phyloP scores from a whole-genome alignment of 192 early-diverging fungal genomes.

The Pilaira anomala region DNA sequence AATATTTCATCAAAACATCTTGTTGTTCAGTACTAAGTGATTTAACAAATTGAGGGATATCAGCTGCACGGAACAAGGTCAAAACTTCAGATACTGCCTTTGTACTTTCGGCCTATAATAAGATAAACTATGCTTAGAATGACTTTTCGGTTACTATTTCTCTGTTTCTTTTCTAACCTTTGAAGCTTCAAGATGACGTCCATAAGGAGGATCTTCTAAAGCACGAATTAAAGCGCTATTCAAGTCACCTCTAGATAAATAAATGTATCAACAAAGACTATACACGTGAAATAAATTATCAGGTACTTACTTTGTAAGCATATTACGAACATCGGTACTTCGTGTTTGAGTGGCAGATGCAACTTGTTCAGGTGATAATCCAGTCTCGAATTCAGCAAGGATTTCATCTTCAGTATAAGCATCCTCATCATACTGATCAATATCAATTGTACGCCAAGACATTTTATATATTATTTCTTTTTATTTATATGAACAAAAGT shows the following conservation, averaged over 20 bases:
- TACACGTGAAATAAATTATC: background rate
- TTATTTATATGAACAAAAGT: background rate
- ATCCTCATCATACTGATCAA: constrained; percentile 67
- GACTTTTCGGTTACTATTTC: background rate
- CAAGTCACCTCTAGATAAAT: constrained; percentile 47
- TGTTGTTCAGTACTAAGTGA: constrained; percentile 56
- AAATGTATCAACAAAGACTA: background rate
- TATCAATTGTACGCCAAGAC: constrained; percentile 68
- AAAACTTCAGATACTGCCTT: constrained; percentile 82
- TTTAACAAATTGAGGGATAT: constrained; percentile 64
- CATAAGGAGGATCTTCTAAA: constrained; percentile 72
- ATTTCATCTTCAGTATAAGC: constrained; percentile 44
- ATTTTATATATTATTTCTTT: constrained; percentile 33
- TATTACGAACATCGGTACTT: constrained; percentile 58
- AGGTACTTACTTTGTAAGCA: constrained; percentile 51
- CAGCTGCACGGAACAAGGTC: constrained; percentile 62
- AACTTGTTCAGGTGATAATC: constrained; percentile 43
- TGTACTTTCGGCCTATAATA: constrained; percentile 64
- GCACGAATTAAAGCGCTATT: constrained; percentile 58
- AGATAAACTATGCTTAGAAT: background rate
- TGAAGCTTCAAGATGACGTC: constrained; percentile 52
- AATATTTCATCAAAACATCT: constrained; percentile 87
- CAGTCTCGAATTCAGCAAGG: constrained; percentile 42
- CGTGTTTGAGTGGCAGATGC: constrained; percentile 54
- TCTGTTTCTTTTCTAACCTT: constrained; percentile 50